Evolutionary conservation across 73 alveolate species (phyloP).

Genomic region (Uronychia setigera): DNA sequence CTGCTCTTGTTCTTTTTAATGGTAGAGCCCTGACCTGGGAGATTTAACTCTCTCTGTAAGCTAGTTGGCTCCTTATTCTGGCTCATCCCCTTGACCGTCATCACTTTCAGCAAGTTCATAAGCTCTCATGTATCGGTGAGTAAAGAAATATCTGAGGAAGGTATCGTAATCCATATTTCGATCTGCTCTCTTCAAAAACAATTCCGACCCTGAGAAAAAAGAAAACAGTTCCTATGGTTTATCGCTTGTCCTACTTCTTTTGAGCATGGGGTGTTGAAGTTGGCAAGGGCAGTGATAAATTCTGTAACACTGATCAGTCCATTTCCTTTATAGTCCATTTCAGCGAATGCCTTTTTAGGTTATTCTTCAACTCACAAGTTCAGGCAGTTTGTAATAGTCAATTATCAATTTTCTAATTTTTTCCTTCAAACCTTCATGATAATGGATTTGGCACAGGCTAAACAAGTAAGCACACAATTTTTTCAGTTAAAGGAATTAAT

Average conservation of each 20-base stretch:
- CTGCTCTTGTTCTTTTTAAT: neutral
- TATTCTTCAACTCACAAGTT: neutral
- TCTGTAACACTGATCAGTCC: slow-evolving; percentile 42
- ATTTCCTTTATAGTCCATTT: slow-evolving; percentile 60
- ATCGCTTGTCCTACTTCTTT: slow-evolving; percentile 11
- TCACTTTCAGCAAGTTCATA: slow-evolving; percentile 15
- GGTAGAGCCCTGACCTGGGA: neutral
- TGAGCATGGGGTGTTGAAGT: slow-evolving; percentile 36
- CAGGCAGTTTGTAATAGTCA: neutral
- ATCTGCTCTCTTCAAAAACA: slow-evolving; percentile 30
- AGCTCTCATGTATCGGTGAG: slow-evolving; percentile 34
- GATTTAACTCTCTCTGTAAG: neutral
- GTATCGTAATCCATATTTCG: slow-evolving; percentile 27
- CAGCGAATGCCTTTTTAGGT: slow-evolving; percentile 43
- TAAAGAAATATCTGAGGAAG: slow-evolving; percentile 24
- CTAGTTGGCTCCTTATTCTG: neutral
- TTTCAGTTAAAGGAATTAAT: too few relatives aligned
- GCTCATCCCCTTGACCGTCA: slow-evolving; percentile 9
- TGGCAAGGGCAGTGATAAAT: slow-evolving; percentile 15
- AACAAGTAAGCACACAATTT: too few relatives aligned
- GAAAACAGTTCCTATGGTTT: neutral
- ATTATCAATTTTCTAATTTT: neutral
- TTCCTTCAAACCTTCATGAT: neutral
- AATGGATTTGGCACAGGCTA: neutral
- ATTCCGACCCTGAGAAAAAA: slow-evolving; percentile 7